These are phyloP conservation scores for Triangularia setosa DNA, from an alignment of 2,329 filamentous ascomycete species.

Conservation along the genomic window DNA sequence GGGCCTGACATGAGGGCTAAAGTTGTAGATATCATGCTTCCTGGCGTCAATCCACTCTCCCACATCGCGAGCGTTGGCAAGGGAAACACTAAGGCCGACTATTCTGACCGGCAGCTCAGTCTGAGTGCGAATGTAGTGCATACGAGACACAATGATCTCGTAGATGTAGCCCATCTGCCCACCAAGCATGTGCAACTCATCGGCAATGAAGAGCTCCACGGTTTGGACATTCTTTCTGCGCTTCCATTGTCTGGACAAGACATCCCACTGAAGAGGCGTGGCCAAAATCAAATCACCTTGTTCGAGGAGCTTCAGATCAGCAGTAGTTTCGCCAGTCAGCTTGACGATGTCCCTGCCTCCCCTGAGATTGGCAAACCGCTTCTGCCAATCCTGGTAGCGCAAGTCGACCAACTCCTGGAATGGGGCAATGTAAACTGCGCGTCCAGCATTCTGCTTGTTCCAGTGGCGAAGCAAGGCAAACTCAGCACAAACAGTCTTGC, in stretches of 20 bases:
- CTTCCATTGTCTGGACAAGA: slow-evolving; percentile 93
- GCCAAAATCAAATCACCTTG: slow-evolving; percentile 85
- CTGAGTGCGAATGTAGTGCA: slow-evolving; percentile 92
- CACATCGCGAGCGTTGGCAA: slow-evolving; percentile 89
- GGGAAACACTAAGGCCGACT: slow-evolving; percentile 82
- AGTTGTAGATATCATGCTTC: slow-evolving; percentile 98
- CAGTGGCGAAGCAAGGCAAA: slow-evolving; percentile 89
- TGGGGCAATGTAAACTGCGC: slow-evolving; percentile 89
- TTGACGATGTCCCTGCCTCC: slow-evolving; percentile 90
- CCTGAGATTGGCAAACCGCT: slow-evolving; percentile 65
- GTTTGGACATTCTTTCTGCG: slow-evolving; percentile 91
- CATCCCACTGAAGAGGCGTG: slow-evolving; percentile 93
- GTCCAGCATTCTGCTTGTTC: slow-evolving; percentile 65
- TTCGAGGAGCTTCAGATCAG: slow-evolving; percentile 84
- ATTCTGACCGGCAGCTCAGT: slow-evolving; percentile 82
- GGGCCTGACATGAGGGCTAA: slow-evolving; percentile 85
- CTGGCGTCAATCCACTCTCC: slow-evolving; percentile 97
- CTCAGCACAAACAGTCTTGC: slow-evolving; percentile 95
- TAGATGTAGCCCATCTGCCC: slow-evolving; percentile 85
- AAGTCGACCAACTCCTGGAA: slow-evolving; percentile 90
- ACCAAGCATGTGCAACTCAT: slow-evolving; percentile 91
- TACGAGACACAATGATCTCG: slow-evolving; percentile 94
- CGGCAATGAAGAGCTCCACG: slow-evolving; percentile 87
- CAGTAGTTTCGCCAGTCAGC: slow-evolving; percentile 86
- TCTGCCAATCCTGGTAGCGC: slow-evolving; percentile 78